phyloP scores from a whole-genome alignment of 2,329 filamentous ascomycete species.

The Seiridium cupressi region DNA sequence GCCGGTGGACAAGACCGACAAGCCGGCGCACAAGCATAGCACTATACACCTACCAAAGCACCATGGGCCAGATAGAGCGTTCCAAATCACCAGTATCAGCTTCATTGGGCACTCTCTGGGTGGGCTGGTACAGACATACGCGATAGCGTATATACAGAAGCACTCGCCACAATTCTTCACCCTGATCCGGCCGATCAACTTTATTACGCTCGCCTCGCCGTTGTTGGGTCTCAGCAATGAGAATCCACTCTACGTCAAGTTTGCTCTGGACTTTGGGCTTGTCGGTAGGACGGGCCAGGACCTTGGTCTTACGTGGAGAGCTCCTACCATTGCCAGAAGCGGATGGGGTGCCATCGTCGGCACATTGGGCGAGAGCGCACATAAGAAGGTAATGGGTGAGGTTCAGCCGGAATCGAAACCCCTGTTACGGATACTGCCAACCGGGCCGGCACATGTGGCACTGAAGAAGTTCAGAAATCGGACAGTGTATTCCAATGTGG shows the following conservation, averaged over 20 bases:
- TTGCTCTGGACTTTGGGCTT: conserved; percentile 92
- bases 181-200: conserved; percentile 82
- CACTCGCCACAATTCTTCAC: conserved; percentile 91
- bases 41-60: conserved; percentile 47
- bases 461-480: conserved; percentile 85
- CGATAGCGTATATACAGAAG: conserved; percentile 94
- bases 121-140: conserved; percentile 88
- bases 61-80: conserved; percentile 51
- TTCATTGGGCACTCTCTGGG: conserved; percentile 92
- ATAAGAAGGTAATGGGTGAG: conserved; percentile 57
- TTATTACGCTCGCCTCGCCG: conserved; percentile 82
- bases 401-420: conserved; percentile 81
- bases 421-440: conserved; percentile 82
- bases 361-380: conserved; percentile 69
- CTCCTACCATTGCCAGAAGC: conserved; percentile 79
- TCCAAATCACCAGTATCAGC: conserved; percentile 90
- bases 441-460: conserved; percentile 84
- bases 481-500: conserved; percentile 94
- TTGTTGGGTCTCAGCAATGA: conserved; percentile 94
- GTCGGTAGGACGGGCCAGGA: conserved; percentile 97
- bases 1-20: conserved; percentile 40
- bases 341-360: conserved; percentile 88
- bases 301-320: conserved; percentile 89
- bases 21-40: conserved; percentile 59
- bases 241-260: conserved; percentile 95